Evolutionary conservation across 78 protist genomes (phyloP).

Genomic region (Dictyostelium intermedium): DNA sequence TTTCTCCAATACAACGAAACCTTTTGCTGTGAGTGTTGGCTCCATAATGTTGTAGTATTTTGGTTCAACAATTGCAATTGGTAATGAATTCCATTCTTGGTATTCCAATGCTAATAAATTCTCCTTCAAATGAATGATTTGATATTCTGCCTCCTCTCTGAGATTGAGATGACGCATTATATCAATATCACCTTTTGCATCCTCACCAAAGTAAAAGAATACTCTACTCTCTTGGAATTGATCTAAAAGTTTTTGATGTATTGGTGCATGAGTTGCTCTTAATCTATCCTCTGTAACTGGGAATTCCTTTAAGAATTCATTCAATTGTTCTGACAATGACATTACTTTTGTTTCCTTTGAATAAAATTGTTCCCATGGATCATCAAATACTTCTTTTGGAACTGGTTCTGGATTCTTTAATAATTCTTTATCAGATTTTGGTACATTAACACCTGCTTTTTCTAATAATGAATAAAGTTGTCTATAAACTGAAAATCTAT

Average conservation of each 20-base stretch:
- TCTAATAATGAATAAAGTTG: constrained; percentile 22
- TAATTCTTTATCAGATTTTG: constrained; percentile 11
- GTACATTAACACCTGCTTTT: constrained; percentile 15
- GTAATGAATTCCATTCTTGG: constrained; percentile 29
- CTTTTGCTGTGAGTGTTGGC: background rate
- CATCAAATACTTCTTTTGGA: constrained; percentile 2
- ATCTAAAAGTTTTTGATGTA: background rate
- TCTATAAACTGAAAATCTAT: constrained; percentile 30
- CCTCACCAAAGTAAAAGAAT: constrained; percentile 48
- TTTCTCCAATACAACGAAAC: constrained; percentile 39
- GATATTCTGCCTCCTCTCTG: constrained; percentile 24
- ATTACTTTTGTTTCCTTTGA: background rate
- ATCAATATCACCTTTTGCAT: constrained; percentile 56
- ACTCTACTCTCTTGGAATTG: constrained; percentile 42
- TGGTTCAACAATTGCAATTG: constrained; percentile 25
- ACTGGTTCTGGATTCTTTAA: background rate
- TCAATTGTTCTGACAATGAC: background rate
- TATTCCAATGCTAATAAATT: constrained; percentile 32
- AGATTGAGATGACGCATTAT: constrained; percentile 19
- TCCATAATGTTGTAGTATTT: background rate
- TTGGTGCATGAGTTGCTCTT: background rate
- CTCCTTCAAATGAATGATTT: constrained; percentile 29
- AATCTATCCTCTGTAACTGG: background rate
- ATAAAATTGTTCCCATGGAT: constrained; percentile 52
- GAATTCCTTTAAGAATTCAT: background rate